phyloP scores from a whole-genome alignment of 2,329 filamentous ascomycete species.

The Endoconidiophora polonica region DNA sequence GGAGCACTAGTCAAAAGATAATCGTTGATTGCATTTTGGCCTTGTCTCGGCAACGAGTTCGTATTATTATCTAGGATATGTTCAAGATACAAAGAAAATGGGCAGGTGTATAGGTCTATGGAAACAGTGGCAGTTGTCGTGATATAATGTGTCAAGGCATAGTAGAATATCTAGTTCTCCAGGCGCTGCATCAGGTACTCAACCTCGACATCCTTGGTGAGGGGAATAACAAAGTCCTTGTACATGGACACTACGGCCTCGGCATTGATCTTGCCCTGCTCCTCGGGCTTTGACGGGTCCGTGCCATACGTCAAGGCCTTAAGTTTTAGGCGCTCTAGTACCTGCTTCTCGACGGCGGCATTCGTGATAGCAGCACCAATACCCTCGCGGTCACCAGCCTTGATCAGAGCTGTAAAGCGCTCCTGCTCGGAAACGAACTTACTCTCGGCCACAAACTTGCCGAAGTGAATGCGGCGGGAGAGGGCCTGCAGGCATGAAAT shows the following conservation, averaged over 20 bases:
- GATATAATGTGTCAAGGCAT: too few relatives aligned
- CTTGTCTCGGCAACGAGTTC: neutral
- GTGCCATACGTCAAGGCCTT: slow-evolving; percentile 91
- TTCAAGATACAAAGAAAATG: neutral
- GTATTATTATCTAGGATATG: neutral
- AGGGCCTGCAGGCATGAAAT: slow-evolving; percentile 80
- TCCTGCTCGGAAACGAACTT: slow-evolving; percentile 80
- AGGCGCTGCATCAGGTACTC: slow-evolving; percentile 95
- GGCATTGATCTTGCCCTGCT: slow-evolving; percentile 69
- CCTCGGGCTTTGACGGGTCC: slow-evolving; percentile 53
- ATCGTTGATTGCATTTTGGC: too few relatives aligned
- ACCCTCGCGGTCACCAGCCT: slow-evolving; percentile 58
- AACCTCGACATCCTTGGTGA: slow-evolving; percentile 97
- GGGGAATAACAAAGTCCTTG: slow-evolving; percentile 78
- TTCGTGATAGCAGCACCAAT: slow-evolving; percentile 89
- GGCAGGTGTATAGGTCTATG: neutral
- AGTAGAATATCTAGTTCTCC: slow-evolving; percentile 21
- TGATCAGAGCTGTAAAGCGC: slow-evolving; percentile 67
- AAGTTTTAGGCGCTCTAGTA: slow-evolving; percentile 67
- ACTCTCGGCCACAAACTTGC: slow-evolving; percentile 93
- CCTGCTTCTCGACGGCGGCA: slow-evolving; percentile 72
- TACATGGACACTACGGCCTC: slow-evolving; percentile 87
- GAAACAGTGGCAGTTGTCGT: slow-evolving; percentile 1
- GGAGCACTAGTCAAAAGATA: neutral
- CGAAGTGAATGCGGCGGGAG: slow-evolving; percentile 85